Conservation (phyloP, 2,329 filamentous ascomycete species). For the Ascochyta rabiei region DNA sequence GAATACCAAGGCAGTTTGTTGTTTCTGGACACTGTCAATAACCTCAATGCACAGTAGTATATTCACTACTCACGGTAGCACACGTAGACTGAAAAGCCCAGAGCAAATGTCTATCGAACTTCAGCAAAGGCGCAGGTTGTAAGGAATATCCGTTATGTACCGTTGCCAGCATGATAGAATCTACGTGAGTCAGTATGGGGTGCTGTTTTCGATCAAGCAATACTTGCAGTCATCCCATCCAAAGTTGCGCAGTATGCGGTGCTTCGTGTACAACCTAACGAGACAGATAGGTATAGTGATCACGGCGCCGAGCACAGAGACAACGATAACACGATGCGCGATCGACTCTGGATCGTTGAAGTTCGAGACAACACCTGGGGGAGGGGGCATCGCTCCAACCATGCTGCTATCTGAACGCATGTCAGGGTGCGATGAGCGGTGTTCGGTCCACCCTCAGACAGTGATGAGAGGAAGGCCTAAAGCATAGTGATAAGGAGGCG, state of each 20-base stretch:
- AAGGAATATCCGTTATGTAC: not conserved
- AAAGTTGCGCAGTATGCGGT: slow-evolving; percentile 18
- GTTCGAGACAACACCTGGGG: slow-evolving; percentile 4
- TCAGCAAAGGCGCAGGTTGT: not conserved
- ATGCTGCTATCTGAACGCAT: not conserved
- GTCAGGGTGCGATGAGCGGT: not conserved
- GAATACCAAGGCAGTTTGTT: slow-evolving; percentile 22
- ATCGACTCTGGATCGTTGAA: slow-evolving; percentile 21
- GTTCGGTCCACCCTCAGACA: not conserved
- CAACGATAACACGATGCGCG: slow-evolving; percentile 22
- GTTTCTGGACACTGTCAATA: slow-evolving; percentile 17
- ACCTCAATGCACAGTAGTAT: not conserved
- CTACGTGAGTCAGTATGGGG: slow-evolving; percentile 3
- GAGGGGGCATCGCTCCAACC: slow-evolving; percentile 8
- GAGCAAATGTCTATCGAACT: slow-evolving; percentile 11
- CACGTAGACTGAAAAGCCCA: slow-evolving; percentile 19
- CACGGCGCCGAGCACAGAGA: slow-evolving; percentile 16
- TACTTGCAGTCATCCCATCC: slow-evolving; percentile 22
- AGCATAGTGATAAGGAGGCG: not conserved
- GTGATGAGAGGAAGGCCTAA: not conserved
- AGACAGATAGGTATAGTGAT: slow-evolving; percentile 19
- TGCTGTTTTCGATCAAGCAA: not conserved
- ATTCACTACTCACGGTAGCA: slow-evolving; percentile 10
- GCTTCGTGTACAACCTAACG: slow-evolving; percentile 22
- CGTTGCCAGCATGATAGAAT: slow-evolving; percentile 16